Evolutionary conservation across 2,329 filamentous ascomycete species (phyloP).

Genomic region (Albifimbria verrucaria): DNA sequence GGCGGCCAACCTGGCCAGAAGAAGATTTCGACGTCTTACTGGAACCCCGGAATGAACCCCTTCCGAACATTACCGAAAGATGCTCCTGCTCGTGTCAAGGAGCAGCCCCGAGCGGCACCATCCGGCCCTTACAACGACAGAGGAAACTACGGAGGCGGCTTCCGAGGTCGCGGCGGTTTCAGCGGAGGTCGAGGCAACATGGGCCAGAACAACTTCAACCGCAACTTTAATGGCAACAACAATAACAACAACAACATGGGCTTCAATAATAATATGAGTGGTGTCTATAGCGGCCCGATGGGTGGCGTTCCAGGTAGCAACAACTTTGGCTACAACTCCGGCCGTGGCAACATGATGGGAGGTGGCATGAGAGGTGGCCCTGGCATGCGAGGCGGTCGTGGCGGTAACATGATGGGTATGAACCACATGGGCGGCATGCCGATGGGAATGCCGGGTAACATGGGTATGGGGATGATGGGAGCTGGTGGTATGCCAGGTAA

Average conservation of each 20-base stretch:
- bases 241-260: constrained; percentile 43
- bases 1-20: constrained; percentile 57
- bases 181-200: constrained; percentile 44
- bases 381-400: constrained; percentile 44
- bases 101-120: constrained; percentile 53
- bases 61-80: constrained; percentile 92
- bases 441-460: constrained; percentile 58
- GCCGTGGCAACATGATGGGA: constrained; percentile 43
- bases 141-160: constrained; percentile 50
- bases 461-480: constrained; percentile 55
- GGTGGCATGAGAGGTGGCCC: constrained; percentile 45
- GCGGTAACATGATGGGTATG: constrained; percentile 50
- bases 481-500: constrained; percentile 38
- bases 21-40: constrained; percentile 72
- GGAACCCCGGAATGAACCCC: constrained; percentile 74
- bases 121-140: constrained; percentile 47
- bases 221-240: constrained; percentile 36
- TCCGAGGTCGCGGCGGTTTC: constrained; percentile 48
- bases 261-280: constrained; percentile 42
- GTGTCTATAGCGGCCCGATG: constrained; percentile 48
- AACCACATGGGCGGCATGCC: constrained; percentile 43
- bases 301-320: constrained; percentile 48
- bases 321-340: constrained; percentile 47
- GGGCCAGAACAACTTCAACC: constrained; percentile 42
- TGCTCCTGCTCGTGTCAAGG: constrained; percentile 62